Base-by-base conservation (phyloP, 495 filamentous ascomycete genomes). In the Peziza echinospora region DNA sequence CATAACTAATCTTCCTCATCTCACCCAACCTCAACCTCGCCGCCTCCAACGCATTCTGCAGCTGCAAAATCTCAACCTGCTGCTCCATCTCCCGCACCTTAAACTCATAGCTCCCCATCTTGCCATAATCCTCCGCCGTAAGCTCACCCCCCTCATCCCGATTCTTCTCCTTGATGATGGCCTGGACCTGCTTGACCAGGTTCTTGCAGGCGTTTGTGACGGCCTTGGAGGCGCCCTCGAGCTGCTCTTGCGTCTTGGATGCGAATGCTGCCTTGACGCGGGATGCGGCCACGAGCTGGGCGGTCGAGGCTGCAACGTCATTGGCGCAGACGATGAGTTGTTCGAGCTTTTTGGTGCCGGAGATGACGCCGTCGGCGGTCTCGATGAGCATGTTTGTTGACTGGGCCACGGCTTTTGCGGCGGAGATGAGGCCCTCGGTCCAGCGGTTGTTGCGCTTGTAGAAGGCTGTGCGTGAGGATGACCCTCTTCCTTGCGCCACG, bases 11-110 rank as follows among this genome's bases (percentile, higher is more conserved):
- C 76, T 96, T 97, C 63, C 89, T 76, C 91, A 97, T 94, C 69
- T 97, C 89, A 49, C 89, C 89, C 28, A 97, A 65, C 43, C 85
- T 69, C 57, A 79, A 74, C 52, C 89, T 70, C 17, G 89, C 87
- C 25, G 78, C 70, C n/a, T 75, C 65, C 23, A 97, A 70, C 46
- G 69, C 65, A 61, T 94, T 96, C 65, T 96, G 89, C 43, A 97
- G 72, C 65, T 96, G 83, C 30, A 94, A 71, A 43, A 97, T 96
- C 65, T 96, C 87, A 56, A 97, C 89, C 82, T 97, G 91, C 63
- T 97, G 91, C 67, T 97, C 87, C 91, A 97, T 97, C 69, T 97
- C 85, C 57, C 78, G 72, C 11, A 93, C 84, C 68, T 97, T 97
- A 70, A 97, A 94, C 67, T 96, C 89, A 64, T 93, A 84, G 43